Base-by-base conservation (phyloP, 2,329 filamentous ascomycete species). In the Pseudogymnoascus sp. region DNA sequence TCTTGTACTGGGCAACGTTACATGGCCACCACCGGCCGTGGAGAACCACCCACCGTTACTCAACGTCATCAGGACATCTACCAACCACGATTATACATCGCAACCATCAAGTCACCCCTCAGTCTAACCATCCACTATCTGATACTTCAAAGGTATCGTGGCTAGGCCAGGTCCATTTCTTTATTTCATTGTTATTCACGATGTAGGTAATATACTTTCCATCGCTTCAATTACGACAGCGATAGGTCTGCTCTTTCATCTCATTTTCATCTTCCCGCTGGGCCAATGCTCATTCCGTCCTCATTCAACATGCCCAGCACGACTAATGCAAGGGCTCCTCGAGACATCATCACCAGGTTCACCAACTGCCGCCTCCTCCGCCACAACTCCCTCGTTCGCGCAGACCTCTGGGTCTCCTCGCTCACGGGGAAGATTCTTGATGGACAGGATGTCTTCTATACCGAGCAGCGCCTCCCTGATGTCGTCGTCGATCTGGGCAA, bases 371-470 rank as follows among this genome's bases (percentile, higher is more conserved):
- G 88, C 60, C 78, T 96, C 26, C 80, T 93, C 64, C 86, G 84
- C 70, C 85, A 84, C 68, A 81, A 87, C 66, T 62, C 68, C 19
- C 80, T 96, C 26, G 81, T 95, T 49, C 75, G 84, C 49, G 86
- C 89, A 66, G 92, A 96, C 71, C 82, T 96, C n/a, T 96, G 91
- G 91, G 86, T 96, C 65, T 92, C 89, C 74, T 89, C 91, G 0
- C 72, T 81, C 14, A 91, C 87, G 1, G 92, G 92, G 67, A 92
- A 91, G 74, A 91, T 96, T 70, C 79, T 96, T 58, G 82, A 86
- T 68, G 90, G 82, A 70, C 85, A 88, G 70, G 77, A 81, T 38
- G 78, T 80, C 37, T 88, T 88, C 72, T 92, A 90, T 72, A 85
- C 86, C 68, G 81, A 89, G 61, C 80, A 85, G 52, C 78, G 82